phyloP scores from a whole-genome alignment of 2,329 filamentous ascomycete genomes.

The Alternaria burnsii region DNA sequence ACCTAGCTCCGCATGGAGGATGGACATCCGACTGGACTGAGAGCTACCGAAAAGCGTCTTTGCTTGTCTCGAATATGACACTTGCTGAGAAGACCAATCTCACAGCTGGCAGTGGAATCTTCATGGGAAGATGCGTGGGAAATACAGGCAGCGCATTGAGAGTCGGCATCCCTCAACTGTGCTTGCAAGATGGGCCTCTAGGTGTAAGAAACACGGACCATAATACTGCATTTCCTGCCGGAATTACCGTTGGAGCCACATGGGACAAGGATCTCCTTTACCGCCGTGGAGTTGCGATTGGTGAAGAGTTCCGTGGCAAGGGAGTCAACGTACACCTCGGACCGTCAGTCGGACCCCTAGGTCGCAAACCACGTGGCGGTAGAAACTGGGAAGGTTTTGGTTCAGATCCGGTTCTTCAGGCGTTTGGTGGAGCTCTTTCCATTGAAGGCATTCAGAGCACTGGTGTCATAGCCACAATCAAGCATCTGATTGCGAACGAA shows the following conservation, averaged over 20 bases:
- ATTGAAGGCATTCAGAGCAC: constrained; percentile 77
- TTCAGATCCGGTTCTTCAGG: constrained; percentile 73
- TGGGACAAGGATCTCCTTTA: constrained; percentile 78
- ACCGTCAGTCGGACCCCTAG: constrained; percentile 74
- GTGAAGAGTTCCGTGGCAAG: constrained; percentile 76
- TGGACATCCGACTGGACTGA: constrained; percentile 74
- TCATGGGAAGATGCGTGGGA: constrained; percentile 76
- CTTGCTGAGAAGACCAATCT: constrained; percentile 83
- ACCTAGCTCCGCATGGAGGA: constrained; percentile 69
- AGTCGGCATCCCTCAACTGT: constrained; percentile 74
- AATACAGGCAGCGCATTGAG: constrained; percentile 77
- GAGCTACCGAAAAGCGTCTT: constrained; percentile 74
- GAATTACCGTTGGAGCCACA: constrained; percentile 79
- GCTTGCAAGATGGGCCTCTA: constrained; percentile 71
- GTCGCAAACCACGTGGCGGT: constrained; percentile 69
- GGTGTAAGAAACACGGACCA: constrained; percentile 78
- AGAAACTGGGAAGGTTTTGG: constrained; percentile 81
- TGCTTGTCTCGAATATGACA: constrained; percentile 77
- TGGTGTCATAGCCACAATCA: constrained; percentile 75
- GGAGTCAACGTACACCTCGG: constrained; percentile 76
- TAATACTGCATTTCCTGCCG: constrained; percentile 78
- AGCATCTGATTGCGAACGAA: constrained; percentile 79
- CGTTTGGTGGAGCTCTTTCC: constrained; percentile 78
- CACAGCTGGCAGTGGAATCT: constrained; percentile 74
- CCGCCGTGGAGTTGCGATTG: constrained; percentile 71